Base-by-base conservation (phyloP, 2,329 filamentous ascomycete genomes). In the Grosmannia penicillata region DNA sequence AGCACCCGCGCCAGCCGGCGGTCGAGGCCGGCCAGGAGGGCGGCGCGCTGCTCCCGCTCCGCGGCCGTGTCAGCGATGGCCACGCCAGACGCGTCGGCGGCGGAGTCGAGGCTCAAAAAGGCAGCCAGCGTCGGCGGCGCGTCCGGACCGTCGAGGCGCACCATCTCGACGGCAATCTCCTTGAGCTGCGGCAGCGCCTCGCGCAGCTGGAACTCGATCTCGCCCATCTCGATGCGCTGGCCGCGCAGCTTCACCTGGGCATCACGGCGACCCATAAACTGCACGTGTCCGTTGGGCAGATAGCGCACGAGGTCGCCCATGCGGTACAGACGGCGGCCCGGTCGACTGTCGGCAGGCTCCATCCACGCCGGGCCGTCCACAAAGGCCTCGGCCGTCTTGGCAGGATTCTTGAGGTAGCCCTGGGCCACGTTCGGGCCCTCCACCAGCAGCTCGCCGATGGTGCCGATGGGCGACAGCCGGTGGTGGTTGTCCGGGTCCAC, bases 371-470 rank as follows among this genome's bases (percentile, higher is more conserved):
- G n/a, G n/a, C n/a, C n/a, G n/a, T n/a, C n/a, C n/a, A n/a, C 21
- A 25, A 37, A 37, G 19, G 35, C 27, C 6, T 26, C 45, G 7
- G 41, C 43, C 15, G 23, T 46, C 39, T 23, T 51, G n/a, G 45
- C 49, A 17, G 38, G 32, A 49, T 56, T 44, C 42, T 56, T 48
- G 36, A 61, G 47, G 14, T 62, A 58, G n/a, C n/a, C n/a, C n/a
- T n/a, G n/a, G n/a, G 60, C 61, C 6, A 66, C 49, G 0, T 60
- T 70, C 0, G 68, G 67, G 0, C 72, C 72, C 46, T 77, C 72
- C 25, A 79, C 66, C 4, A 75, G 61, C 3, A 79, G 56, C 48
- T 79, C 74, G 1, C 71, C 71, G 1, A 72, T 56, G 1, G 65
- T 61, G 1, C 72, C 72, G 10, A 70, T 52, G 0, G 69, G 69